Percentiles rank a stretch among this genome's conserved stretches.
phyloP scores from a whole-genome alignment of 2,329 filamentous ascomycete genomes.

The Penicillium sp. region DNA sequence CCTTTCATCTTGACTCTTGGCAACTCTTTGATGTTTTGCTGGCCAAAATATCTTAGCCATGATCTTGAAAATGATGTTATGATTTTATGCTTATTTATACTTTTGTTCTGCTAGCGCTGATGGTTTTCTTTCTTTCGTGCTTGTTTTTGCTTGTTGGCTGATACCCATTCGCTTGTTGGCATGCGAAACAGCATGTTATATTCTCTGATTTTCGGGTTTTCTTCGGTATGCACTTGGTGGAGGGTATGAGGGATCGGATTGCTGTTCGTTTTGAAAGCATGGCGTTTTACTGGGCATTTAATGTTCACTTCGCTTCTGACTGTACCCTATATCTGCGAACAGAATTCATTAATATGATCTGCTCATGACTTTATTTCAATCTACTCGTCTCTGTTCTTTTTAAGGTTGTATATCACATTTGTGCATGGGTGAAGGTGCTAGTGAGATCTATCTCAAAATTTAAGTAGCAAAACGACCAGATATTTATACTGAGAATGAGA shows the following conservation, averaged over 20 bases:
- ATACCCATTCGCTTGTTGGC: slow-evolving; percentile 2
- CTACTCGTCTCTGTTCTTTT: not conserved
- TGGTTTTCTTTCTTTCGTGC: not conserved
- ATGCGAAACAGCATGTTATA: not conserved
- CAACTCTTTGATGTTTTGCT: not conserved
- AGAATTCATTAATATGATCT: not conserved
- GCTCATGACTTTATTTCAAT: not conserved
- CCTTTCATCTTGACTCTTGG: not conserved
- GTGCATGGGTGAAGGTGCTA: not conserved
- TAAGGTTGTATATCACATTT: not conserved
- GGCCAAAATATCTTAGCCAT: not conserved
- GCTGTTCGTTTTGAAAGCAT: slow-evolving; percentile 6
- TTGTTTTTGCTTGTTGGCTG: not conserved
- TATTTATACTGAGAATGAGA: too few relatives aligned
- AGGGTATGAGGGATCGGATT: slow-evolving; percentile 6
- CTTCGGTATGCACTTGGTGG: not conserved
- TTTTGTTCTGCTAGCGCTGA: slow-evolving; percentile 15
- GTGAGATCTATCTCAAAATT: not conserved
- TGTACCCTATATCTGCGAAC: not conserved
- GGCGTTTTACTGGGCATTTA: slow-evolving; percentile 12
- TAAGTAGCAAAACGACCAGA: too few relatives aligned
- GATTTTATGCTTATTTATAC: slow-evolving; percentile 4
- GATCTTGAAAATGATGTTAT: not conserved
- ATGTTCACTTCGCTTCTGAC: slow-evolving; percentile 6
- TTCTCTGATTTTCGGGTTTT: not conserved